These are phyloP conservation scores for Fagopyrum esculentum DNA, from an alignment of 148 eudicot species.

Conservation along the genomic window DNA sequence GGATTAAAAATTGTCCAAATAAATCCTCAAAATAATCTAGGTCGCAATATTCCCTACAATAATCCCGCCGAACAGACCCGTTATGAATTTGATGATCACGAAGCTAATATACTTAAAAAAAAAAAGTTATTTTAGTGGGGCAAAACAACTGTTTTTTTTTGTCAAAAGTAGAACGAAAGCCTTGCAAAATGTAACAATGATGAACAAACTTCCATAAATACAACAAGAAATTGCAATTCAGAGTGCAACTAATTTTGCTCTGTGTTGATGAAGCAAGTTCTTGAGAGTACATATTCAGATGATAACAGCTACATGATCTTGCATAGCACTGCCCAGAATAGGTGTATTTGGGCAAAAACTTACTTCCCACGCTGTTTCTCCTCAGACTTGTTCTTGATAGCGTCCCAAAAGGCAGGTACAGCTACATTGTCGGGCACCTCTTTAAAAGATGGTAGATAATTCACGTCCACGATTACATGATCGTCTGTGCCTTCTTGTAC, in stretches of 20 bases:
- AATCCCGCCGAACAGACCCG: too few species aligned
- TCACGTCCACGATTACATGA: conserved; percentile 90
- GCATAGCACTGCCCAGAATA: not conserved
- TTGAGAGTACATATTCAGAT: not conserved
- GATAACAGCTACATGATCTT: not conserved
- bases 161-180: too few species aligned
- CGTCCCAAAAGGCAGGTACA: conserved; percentile 91
- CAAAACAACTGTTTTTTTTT: too few species aligned
- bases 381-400: conserved; percentile 48
- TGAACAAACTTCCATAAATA: not conserved
- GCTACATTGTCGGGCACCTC: conserved; percentile 77
- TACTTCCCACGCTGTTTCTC: not conserved
- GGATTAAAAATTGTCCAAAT: too few species aligned
- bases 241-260: not conserved
- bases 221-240: not conserved
- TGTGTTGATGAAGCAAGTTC: not conserved
- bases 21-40: too few species aligned
- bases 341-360: not conserved
- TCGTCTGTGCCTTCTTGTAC: conserved; percentile 75
- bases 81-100: too few species aligned
- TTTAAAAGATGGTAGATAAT: conserved; percentile 92
- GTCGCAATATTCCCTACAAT: too few species aligned
- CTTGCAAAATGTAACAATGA: not conserved
- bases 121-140: too few species aligned
- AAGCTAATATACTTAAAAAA: too few species aligned